A percentile compares a stretch with the other conserved stretches of the same genome.
phyloP scores from a whole-genome alignment of 495 filamentous ascomycete species.

The Lichenothelia convexa region DNA sequence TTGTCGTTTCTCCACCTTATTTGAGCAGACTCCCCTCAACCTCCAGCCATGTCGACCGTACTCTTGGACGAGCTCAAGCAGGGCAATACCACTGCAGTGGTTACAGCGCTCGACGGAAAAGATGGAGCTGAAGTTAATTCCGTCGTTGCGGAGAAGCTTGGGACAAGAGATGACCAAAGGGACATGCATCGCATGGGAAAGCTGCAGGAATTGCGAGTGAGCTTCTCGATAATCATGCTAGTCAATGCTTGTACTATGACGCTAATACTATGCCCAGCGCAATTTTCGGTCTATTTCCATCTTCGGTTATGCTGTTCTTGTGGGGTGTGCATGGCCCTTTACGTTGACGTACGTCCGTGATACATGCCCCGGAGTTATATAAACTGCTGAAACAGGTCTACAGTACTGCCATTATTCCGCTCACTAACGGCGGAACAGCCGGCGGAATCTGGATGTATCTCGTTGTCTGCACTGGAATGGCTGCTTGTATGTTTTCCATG shows the following conservation, averaged over 20 bases:
- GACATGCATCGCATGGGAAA: constrained; percentile 10
- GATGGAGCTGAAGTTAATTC: too few relatives aligned
- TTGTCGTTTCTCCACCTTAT: too few relatives aligned
- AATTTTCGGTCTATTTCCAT: constrained; percentile 24
- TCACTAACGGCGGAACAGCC: constrained; percentile 2
- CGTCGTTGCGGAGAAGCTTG: constrained; percentile 1
- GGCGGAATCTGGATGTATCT: constrained; percentile 2
- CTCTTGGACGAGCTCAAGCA: too few relatives aligned
- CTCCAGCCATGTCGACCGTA: too few relatives aligned
- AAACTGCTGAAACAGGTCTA: too few relatives aligned
- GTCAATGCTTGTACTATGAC: too few relatives aligned
- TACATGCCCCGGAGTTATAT: too few relatives aligned
- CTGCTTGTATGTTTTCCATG: neutral
- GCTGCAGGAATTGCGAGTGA: constrained; percentile 6
- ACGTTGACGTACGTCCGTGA: constrained; percentile 19
- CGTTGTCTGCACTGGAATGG: constrained; percentile 1
- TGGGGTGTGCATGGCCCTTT: constrained; percentile 23
- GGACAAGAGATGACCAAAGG: constrained; percentile 2
- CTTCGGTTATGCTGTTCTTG: constrained; percentile 19
- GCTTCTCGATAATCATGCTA: too few relatives aligned
- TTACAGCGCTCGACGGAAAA: too few relatives aligned
- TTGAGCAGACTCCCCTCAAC: too few relatives aligned
- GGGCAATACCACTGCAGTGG: too few relatives aligned
- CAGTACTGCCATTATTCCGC: constrained; percentile 5
- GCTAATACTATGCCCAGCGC: constrained; percentile 17